Base-by-base conservation (phyloP, 441 rosid species). In the Populus hybrid region DNA sequence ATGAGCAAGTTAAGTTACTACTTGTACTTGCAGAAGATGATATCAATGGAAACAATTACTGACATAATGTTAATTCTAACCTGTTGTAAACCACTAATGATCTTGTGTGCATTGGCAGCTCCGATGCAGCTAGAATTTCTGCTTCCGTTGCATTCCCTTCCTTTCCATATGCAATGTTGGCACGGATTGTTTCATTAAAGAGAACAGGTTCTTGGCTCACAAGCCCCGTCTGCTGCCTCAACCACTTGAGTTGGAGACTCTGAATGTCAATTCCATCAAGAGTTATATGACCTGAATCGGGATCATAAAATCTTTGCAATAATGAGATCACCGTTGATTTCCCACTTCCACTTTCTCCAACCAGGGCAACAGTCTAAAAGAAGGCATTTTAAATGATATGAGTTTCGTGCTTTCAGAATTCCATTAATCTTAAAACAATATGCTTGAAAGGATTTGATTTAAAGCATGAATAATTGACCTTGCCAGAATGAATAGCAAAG, bases 321-420 rank as follows among this genome's bases (percentile, higher is more conserved):
- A 89, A 75, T 0, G 96, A 82, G 30, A 87, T 88, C 30, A 91
- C 89, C 0, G 93, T 94, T 8, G 96, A 94, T 81, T 91, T 92
- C 8, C 94, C 93, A 8, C 94, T 79, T 50, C 97, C 96, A 64
- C 97, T 94, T 75, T 94, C 98, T 78, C 96, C 98, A 21, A 94
- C 97, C 76, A 92, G 73, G 78, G 97, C 97, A 74, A 91, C 89
- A 18, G 91, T 88, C 98, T 92, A 87, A 75, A 72, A 78, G 50
- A 66, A 72, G 12, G 35, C 6, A 59, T 9, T 40, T 40, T 40
- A 40, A 40, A 40, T 40, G 0, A 40, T 40, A 2, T 3, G 12
- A 40, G 46, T 40, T 9, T 0, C 46, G 12, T 10, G 2, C n/a
- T n/a, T n/a, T n/a, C n/a, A n/a, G n/a, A n/a, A n/a, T n/a, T n/a